Evolutionary conservation across 257 asterid genomes (phyloP).

Genomic region (Solanum commersonii): DNA sequence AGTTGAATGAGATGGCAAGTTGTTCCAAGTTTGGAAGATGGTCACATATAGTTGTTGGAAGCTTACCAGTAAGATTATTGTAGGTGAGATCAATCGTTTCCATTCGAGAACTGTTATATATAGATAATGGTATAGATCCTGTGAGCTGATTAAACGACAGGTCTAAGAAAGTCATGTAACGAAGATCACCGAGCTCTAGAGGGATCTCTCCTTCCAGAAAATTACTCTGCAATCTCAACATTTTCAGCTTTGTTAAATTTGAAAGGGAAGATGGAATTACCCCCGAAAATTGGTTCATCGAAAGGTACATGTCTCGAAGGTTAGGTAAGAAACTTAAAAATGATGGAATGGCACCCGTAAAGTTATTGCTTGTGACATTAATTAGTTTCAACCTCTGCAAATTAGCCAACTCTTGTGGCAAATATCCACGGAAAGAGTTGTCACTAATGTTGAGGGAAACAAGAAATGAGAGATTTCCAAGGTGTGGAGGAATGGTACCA

Average conservation of each 20-base stretch:
- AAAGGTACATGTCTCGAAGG: neutral
- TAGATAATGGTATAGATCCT: constrained; percentile 1
- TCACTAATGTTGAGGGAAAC: neutral
- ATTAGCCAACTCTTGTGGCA: neutral
- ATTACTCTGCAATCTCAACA: neutral
- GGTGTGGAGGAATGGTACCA: neutral
- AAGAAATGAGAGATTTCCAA: neutral
- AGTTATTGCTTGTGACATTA: neutral
- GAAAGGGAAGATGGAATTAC: neutral
- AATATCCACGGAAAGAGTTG: neutral
- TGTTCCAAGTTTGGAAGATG: neutral
- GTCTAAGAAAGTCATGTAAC: neutral
- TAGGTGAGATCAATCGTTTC: too few species aligned
- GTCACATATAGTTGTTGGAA: constrained; percentile 8
- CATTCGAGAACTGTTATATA: neutral
- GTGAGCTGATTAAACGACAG: neutral
- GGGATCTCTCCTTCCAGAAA: neutral
- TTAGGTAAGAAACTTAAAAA: neutral
- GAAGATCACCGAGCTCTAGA: constrained; percentile 2
- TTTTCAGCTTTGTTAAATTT: neutral
- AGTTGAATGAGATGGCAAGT: neutral
- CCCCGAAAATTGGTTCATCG: neutral
- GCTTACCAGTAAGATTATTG: constrained; percentile 7
- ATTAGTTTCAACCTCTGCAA: neutral
- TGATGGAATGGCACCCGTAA: neutral